Evolutionary conservation across 441 rosid species (phyloP), one percentile per base, ranked within the genome.

Genomic region (Adansonia rubrostipa): DNA sequence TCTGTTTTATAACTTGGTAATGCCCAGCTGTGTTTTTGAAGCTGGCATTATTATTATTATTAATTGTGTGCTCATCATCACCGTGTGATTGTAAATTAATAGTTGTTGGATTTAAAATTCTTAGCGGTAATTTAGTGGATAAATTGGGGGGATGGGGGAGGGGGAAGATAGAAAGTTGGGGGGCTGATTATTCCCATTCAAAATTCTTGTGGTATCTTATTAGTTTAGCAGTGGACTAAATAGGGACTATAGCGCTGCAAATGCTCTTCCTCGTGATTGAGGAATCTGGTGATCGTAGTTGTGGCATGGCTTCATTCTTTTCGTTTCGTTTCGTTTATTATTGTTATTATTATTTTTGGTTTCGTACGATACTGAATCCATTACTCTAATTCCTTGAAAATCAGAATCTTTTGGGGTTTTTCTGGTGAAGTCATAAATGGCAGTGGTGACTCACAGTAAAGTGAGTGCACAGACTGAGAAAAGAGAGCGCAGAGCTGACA

Each of bases 191-290:
- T 64, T 14, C 71, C 71, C 50, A 17, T 15, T 66, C 45, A 36
- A 36, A 36, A 36, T 36, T 1, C 40, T 36, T 36, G 40, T 36
- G 40, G 40, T 36, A 36, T 1, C 0, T 36, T 24, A 24, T 24
- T 24, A 24, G 28, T 24, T 24, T 24, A 24, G 28, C 3, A 36
- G 40, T 36, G 40, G 40, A 36, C 40, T 36, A 36, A 1, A 36
- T 36, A 4, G 40, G 40, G 40, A 36, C 40, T 36, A 73, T 50
- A 86, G 84, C 0, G 87, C 96, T 15, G 79, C 87, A 22, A 92
- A 70, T 11, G 93, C 93, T 79, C 54, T 84, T 79, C 82, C 78
- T 77, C 83, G 97, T 40, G 91, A 82, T 42, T 86, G 90, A 77
- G 67, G 78, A 64, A 63, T 63, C 45, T 33, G 68, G 9, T 63